phyloP scores from a whole-genome alignment of 2,329 filamentous ascomycete species.

The Penicillium sp. region DNA sequence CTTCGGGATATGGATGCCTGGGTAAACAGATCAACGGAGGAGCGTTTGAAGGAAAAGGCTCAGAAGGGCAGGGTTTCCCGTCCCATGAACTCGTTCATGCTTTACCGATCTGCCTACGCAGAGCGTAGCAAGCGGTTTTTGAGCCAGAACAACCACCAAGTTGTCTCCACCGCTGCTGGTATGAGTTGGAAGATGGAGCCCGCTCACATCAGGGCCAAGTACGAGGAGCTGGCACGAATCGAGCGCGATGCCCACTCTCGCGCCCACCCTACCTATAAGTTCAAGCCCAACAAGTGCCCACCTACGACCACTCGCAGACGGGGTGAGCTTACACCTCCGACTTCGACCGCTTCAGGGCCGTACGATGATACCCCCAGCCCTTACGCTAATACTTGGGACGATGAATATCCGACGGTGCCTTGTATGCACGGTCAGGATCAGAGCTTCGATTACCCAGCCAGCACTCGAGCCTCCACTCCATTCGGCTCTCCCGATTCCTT shows the following conservation, averaged over 20 bases:
- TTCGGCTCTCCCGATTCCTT: slow-evolving; percentile 29
- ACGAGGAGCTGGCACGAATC: slow-evolving; percentile 72
- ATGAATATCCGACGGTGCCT: not conserved
- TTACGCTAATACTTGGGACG: not conserved
- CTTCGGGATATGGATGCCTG: slow-evolving; percentile 77
- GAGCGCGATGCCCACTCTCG: slow-evolving; percentile 81
- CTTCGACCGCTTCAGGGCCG: not conserved
- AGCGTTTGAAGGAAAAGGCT: slow-evolving; percentile 66
- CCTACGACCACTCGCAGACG: slow-evolving; percentile 38
- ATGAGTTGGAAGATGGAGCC: slow-evolving; percentile 82
- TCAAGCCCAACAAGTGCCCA: slow-evolving; percentile 73
- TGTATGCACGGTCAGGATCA: slow-evolving; percentile 22
- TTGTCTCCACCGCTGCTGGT: slow-evolving; percentile 84
- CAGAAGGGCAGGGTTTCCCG: slow-evolving; percentile 79
- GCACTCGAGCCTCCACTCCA: slow-evolving; percentile 37
- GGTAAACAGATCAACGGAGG: slow-evolving; percentile 68
- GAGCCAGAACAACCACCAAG: slow-evolving; percentile 85
- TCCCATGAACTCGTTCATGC: slow-evolving; percentile 97
- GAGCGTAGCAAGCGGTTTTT: slow-evolving; percentile 80
- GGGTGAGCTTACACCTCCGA: slow-evolving; percentile 17
- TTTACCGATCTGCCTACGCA: slow-evolving; percentile 91
- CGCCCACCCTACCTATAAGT: slow-evolving; percentile 91
- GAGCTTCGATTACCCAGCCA: slow-evolving; percentile 28
- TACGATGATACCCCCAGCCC: slow-evolving; percentile 4
- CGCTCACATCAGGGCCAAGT: slow-evolving; percentile 68